Base-by-base conservation (phyloP, 352 stramenopile species). In the Phytopythium cucurbitacearum region DNA sequence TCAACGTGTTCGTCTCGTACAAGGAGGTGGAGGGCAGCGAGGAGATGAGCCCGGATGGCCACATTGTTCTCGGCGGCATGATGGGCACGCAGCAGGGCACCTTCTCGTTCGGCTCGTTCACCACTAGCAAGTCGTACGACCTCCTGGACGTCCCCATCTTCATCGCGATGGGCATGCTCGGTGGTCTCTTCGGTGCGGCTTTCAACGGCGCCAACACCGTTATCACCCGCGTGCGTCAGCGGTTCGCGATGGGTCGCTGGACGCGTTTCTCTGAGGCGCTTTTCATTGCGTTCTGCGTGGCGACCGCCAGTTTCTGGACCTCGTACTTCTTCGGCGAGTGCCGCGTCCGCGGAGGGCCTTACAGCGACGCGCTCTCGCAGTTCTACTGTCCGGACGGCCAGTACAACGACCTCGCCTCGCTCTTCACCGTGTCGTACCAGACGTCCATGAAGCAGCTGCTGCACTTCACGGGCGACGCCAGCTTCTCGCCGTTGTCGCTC, bases 341-440 rank as follows among this genome's bases (percentile, higher is more conserved):
- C 54, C 65, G 65, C 10, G 60, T 68, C 11, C 60, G 73, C 10
- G 69, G 59, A 0, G 80, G 80, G 6, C 67, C 78, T 10, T 94
- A 91, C 63, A 74, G 51, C n/a, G 71, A 87, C 36, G 76, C 65
- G 28, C 74, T 99, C 3, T 92, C 98, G 11, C 85, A 73, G 32
- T 97, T 99, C 56, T 95, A 97, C 61, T 99, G 97, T 60, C 82
- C 87, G 1, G 82, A 96, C 5, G 96, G 93, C 44, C 73, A 99
- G 50, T 99, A 97, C 79, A 99, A 99, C 60, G 94, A 98, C 70
- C 80, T 99, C 39, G 97, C 95, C 9, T 98, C 89, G 55, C 79
- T 99, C 2, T 98, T 98, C 53, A 97, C 98, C 8, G 92, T 96
- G 7, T 93, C 97, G 21, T 95, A 96, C 53, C 94, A 97, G 59